These are phyloP conservation scores for Nigrospora oryzae DNA, from an alignment of 2,329 filamentous ascomycete species.

Conservation along the genomic window DNA sequence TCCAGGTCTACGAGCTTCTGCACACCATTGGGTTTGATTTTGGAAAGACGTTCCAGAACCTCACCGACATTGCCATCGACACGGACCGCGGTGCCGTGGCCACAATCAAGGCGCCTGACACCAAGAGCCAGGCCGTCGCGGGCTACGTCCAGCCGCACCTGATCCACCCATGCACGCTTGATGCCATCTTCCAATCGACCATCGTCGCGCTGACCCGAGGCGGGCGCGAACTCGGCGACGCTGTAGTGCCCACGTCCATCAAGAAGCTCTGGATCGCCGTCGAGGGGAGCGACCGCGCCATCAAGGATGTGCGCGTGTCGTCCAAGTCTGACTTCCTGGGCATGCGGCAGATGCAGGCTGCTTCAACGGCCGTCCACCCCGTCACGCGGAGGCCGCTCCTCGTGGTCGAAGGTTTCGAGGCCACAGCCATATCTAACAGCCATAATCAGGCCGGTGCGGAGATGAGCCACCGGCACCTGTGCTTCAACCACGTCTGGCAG, in stretches of 20 bases:
- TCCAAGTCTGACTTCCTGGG: no score
- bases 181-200: neutral
- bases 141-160: neutral
- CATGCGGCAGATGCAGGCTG: no score
- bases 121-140: neutral
- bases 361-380: neutral
- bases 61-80: neutral
- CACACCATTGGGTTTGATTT: neutral
- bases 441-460: neutral
- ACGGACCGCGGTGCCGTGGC: neutral
- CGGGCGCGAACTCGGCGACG: neutral
- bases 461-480: neutral
- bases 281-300: neutral
- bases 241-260: neutral
- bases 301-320: no score
- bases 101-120: neutral
- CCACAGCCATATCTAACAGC: neutral
- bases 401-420: neutral
- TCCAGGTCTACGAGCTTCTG: neutral
- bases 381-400: neutral
- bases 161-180: neutral
- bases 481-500: neutral
- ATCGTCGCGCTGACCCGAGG: neutral
- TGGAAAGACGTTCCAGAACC: neutral
- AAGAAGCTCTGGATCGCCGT: neutral